Evolutionary conservation across 768 basidiomycete species (phyloP).

Genomic region (Boletus rex-veris): DNA sequence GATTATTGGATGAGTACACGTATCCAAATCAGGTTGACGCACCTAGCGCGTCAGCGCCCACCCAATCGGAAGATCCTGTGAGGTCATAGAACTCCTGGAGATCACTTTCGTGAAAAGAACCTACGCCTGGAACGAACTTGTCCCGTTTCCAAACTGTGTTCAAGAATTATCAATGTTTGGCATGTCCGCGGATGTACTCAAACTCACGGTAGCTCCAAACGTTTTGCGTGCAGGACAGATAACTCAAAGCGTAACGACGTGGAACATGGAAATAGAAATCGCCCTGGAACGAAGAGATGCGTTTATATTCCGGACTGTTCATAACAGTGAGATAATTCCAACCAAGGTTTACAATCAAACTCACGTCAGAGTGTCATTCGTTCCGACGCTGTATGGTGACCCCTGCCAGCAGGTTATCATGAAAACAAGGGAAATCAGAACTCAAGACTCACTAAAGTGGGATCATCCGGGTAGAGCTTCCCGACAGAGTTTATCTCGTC

Average conservation of each 20-base stretch:
- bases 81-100: constrained; percentile 16
- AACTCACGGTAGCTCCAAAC: constrained; percentile 11
- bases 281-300: constrained; percentile 19
- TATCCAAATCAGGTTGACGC: background rate
- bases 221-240: constrained; percentile 10
- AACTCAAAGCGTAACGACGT: constrained; percentile 4
- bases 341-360: background rate
- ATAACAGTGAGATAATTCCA: background rate
- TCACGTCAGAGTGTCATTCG: constrained; percentile 9
- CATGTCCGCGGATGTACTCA: background rate
- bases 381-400: constrained; percentile 28
- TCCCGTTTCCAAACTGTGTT: constrained; percentile 14
- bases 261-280: constrained; percentile 2
- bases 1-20: background rate
- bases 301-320: background rate
- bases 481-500: constrained; percentile 1
- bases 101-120: constrained; percentile 18
- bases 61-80: constrained; percentile 9
- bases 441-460: background rate
- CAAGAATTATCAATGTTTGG: background rate
- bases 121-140: constrained; percentile 12
- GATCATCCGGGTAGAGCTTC: constrained; percentile 1
- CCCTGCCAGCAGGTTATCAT: constrained; percentile 8
- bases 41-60: constrained; percentile 15
- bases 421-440: background rate